Base-by-base conservation (phyloP, 2,329 filamentous ascomycete species). In the Ophiostoma tasmaniense region DNA sequence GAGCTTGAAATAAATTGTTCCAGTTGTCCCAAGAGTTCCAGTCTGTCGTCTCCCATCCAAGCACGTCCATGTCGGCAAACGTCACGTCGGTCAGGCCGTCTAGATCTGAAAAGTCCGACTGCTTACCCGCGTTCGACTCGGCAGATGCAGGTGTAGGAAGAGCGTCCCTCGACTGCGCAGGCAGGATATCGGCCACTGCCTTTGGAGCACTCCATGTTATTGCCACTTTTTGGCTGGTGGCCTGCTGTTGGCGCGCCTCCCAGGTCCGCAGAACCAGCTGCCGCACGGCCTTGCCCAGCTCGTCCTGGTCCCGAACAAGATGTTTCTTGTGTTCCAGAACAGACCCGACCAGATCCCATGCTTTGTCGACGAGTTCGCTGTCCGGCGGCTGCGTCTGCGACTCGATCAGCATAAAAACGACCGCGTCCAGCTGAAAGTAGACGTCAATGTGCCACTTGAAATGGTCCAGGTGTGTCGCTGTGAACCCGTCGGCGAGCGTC, bases 1-100 rank as follows among this genome's bases (percentile, higher is more conserved):
- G 50, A 28, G 66, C n/a, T n/a, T 70, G 69, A 7, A 70, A 17
- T 62, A 72, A 62, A 28, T 45, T 62, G 33, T 72, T 70, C 71
- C 71, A 72, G 35, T 71, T 70, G 33, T 67, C 69, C 71, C 71
- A 72, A 13, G 71, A 72, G 25, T 70, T 70, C 70, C 70, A 72
- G 39, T 71, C 68, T 2, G 55, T 68, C 22, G 70, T 66, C 28
- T 68, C 66, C 70, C 70, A 71, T 4, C 68, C 68, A n/a, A 71
- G 67, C n/a, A 68, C 25, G n/a, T 69, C 70, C 50, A 67, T 22
- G 42, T 70, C 70, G 13, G 61, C 61, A n/a, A 42, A 69, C 5
- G 68, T 55, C 1, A 59, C 30, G 17, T 67, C 45, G 1, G 62
- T 35, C 6, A 66, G 70, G 71, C 45, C 69, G 11, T 25, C 50